Evolutionary conservation across 352 stramenopile genomes (phyloP).

Genomic region (Albugo candida): DNA sequence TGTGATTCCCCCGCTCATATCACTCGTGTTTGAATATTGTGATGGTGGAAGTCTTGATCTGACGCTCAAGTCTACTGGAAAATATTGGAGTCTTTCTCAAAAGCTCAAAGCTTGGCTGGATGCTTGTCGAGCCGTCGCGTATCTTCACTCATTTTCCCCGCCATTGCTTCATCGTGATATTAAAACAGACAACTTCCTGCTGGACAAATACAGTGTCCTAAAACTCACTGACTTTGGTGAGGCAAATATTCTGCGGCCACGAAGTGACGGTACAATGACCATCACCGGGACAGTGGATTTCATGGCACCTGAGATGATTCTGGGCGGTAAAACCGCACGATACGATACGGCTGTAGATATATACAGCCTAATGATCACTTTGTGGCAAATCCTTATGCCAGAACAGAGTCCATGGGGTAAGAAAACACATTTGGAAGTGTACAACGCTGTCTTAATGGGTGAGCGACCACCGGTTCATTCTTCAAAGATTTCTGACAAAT

Average conservation of each 20-base stretch:
- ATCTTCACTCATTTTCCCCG: constrained; percentile 67
- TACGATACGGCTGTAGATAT: constrained; percentile 66
- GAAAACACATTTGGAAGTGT: constrained; percentile 64
- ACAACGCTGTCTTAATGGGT: constrained; percentile 44
- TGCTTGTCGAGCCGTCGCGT: constrained; percentile 55
- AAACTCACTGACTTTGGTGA: constrained; percentile 78
- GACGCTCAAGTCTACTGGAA: constrained; percentile 20
- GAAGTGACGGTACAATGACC: constrained; percentile 42
- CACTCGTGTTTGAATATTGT: constrained; percentile 74
- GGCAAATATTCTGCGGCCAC: constrained; percentile 56
- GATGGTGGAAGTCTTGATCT: constrained; percentile 54
- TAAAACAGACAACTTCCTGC: constrained; percentile 73
- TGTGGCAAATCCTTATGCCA: constrained; percentile 77
- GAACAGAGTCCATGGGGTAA: constrained; percentile 47
- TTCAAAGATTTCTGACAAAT: constrained; percentile 35
- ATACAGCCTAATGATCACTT: constrained; percentile 74
- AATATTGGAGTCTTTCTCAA: constrained; percentile 26
- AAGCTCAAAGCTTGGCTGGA: constrained; percentile 77
- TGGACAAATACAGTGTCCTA: constrained; percentile 55
- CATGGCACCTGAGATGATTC: constrained; percentile 68
- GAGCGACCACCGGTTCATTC: constrained; percentile 49
- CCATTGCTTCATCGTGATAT: constrained; percentile 67
- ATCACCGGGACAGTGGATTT: constrained; percentile 74
- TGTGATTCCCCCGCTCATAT: constrained; percentile 68
- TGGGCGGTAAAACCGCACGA: constrained; percentile 53